Base-by-base conservation (phyloP, 2,329 filamentous ascomycete genomes). In the Hyphodiscus sp. region DNA sequence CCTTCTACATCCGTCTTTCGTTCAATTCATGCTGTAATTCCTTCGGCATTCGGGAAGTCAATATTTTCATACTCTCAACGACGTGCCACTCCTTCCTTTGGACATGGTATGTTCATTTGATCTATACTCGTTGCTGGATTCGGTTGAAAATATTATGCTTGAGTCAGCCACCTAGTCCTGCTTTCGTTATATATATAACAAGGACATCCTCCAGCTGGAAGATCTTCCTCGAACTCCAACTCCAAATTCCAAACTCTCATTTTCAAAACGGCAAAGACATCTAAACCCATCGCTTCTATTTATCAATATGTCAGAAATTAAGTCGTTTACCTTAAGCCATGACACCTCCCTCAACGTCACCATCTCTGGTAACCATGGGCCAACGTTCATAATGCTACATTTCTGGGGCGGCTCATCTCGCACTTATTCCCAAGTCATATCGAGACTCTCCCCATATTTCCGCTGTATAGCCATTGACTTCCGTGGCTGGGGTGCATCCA, bases 391-490 rank as follows among this genome's bases (percentile, higher is more conserved):
- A 47, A 72, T 73, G 47, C 60, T 71, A 9, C 69, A 73, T 52
- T 71, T 70, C 62, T 73, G 67, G 68, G 69, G 69, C 16, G 70
- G 70, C 30, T 71, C 67, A 8, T 66, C 66, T 9, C 54, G 54
- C 1, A 71, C 68, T 7, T 73, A 66, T 64, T 49, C 47, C 26
- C 26, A 45, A 53, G 52, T 64, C 20, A 53, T 56, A 7, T 47
- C 54, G 2, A 41, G 57, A 41, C 54, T 64, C 18, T 56, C 55
- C 1, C 11, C 53, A 1, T 8, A 49, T 0, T 65, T 65, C 26
- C 61, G 60, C 7, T 67, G 61, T 10, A 38, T 68, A 10, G 58
- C 66, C 2, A 49, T 71, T 19, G 68, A 69, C 53, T 65, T 71
- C 19, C 68, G 68, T 7, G 71, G 70, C 52, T 73, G 71, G 69